Evolutionary conservation across 23 red algal genomes (phyloP).

Genomic region (Gracilaria gracilis): DNA sequence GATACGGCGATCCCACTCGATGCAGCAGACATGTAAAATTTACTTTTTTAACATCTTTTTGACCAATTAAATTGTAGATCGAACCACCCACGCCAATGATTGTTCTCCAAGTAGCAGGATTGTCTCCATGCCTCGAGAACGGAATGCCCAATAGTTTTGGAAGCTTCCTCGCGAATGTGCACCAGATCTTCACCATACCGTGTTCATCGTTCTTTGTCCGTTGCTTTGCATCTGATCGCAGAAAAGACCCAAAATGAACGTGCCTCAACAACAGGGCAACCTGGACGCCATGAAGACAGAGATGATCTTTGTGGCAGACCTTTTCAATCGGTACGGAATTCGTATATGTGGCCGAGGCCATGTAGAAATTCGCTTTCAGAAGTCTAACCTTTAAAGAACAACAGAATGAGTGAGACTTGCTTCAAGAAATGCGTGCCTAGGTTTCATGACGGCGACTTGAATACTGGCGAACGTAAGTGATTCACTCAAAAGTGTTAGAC

Average conservation of each 20-base stretch:
- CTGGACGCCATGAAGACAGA: constrained; percentile 66
- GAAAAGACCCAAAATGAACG: constrained; percentile 23
- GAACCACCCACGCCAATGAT: no score
- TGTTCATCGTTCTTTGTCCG: neutral
- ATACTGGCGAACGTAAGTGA: constrained; percentile 77
- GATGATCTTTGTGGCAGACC: constrained; percentile 82
- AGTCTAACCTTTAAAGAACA: neutral
- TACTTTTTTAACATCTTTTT: neutral
- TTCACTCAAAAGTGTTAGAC: neutral
- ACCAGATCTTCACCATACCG: neutral
- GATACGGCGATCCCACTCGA: no score
- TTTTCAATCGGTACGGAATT: constrained; percentile 78
- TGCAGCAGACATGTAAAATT: no score
- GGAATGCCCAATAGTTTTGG: no score
- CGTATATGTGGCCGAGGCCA: no score
- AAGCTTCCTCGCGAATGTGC: no score
- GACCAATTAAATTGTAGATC: neutral
- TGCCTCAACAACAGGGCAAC: constrained; percentile 15
- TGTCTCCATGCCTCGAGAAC: no score
- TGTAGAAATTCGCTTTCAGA: neutral
- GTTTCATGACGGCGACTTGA: constrained; percentile 85
- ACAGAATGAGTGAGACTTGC: constrained; percentile 79
- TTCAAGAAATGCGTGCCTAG: constrained; percentile 90
- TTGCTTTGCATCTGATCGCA: neutral
- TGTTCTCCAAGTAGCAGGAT: neutral